Base-by-base conservation (phyloP, 768 basidiomycete genomes). In the Phallus indusiatus region DNA sequence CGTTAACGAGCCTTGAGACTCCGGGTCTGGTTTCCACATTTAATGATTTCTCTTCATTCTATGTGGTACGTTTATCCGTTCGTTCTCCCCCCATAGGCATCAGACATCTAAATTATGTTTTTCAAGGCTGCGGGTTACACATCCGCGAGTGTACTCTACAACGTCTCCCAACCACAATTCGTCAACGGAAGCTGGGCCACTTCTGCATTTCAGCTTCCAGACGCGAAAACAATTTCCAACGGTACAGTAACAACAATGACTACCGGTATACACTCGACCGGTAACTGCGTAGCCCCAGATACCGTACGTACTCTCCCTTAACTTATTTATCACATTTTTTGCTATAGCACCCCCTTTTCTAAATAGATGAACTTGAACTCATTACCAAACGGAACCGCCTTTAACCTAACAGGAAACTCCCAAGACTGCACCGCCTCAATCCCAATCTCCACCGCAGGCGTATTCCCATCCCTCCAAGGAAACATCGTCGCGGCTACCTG, bases 61-160 rank as follows among this genome's bases (percentile, higher is more conserved):
- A 78, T 0, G 68, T 81, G 80, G 54, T 56, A 75, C 55, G 47
- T 24, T n/a, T 28, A 7, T 24, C 17, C 34, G 8, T 48, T 21
- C 35, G 28, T 28, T 10, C 46, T 42, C n/a, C 53, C 35, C 36
- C 16, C 3, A 50, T 34, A 28, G 33, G 22, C 63, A 24, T 61
- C 11, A 11, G 16, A 10, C 51, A 50, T 60, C 18, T 33, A 8
- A 11, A 55, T 61, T 81, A 78, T 74, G 2, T 82, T 81, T 67
- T 66, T 80, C 46, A 75, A 78, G 42, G 81, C 80, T 8, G 77
- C 81, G 8, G 81, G 81, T 12, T 82, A 75, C 61, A 78, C 81
- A 12, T 76, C 78, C 10, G 76, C 81, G 6, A 72, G 73, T 1
- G 74, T 78, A 10, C 64, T 79, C 21, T 83, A 81, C 62, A 65